Conservation (phyloP, 768 basidiomycete species). For the Amanita brunnescens region DNA sequence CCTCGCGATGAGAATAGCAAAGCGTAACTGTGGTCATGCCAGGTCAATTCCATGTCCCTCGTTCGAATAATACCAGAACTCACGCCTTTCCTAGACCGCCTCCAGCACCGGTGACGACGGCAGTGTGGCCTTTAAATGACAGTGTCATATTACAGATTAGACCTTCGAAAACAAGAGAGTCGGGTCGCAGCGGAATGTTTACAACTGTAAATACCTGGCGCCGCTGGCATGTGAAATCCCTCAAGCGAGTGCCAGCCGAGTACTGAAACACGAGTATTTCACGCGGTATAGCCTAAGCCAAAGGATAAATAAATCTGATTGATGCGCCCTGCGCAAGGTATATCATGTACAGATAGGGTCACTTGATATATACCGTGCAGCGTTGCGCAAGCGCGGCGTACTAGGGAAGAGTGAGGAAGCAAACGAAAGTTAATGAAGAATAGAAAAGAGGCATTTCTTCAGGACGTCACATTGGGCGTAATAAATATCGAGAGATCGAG, state of each 20-base stretch:
- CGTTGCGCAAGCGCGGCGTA: slow-evolving; percentile 4
- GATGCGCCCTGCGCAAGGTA: slow-evolving; percentile 25
- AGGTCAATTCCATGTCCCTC: background rate
- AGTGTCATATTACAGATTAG: slow-evolving; percentile 33
- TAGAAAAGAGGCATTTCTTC: slow-evolving; percentile 5
- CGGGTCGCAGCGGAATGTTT: background rate
- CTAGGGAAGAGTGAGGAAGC: slow-evolving; percentile 6
- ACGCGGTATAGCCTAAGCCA: no score
- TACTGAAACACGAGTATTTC: background rate
- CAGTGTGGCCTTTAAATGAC: slow-evolving; percentile 84
- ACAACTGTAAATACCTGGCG: background rate
- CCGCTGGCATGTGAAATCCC: slow-evolving; percentile 12
- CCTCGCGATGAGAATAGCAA: slow-evolving; percentile 88
- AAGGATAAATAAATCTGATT: slow-evolving; percentile 19
- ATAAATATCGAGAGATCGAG: slow-evolving; percentile 2
- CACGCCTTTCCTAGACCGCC: slow-evolving; percentile 91
- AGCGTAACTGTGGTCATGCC: slow-evolving; percentile 54
- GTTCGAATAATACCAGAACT: slow-evolving; percentile 20
- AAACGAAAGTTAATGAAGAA: slow-evolving; percentile 11
- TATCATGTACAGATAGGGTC: slow-evolving; percentile 24
- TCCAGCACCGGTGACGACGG: slow-evolving; percentile 92
- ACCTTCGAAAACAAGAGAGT: background rate
- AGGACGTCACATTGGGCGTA: background rate
- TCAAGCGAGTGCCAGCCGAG: no score
- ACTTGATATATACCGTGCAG: slow-evolving; percentile 21